Percentiles rank a stretch among this genome's conserved stretches.
Evolutionary conservation across 345 rosid genomes (phyloP).

Genomic region (Cardiospermum halicacabum): DNA sequence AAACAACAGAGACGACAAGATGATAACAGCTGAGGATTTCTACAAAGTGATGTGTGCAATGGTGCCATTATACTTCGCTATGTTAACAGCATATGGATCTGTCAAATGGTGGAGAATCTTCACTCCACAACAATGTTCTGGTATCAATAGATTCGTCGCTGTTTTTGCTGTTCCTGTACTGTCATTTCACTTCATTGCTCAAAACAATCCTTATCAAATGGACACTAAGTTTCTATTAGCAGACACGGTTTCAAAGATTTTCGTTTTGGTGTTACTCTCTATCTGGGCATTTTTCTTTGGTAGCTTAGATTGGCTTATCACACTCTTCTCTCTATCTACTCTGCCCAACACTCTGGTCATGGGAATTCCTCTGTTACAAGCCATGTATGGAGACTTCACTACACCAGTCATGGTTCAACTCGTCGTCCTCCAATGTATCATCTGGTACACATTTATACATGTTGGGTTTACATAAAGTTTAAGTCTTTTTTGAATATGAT

Average conservation of each 20-base stretch:
- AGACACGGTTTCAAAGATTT: slow-evolving; percentile 36
- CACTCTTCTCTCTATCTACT: slow-evolving; percentile 42
- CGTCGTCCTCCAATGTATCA: slow-evolving; percentile 46
- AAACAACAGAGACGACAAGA: slow-evolving; percentile 20
- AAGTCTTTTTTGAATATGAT: too few relatives aligned
- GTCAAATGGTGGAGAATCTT: slow-evolving; percentile 55
- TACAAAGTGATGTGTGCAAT: slow-evolving; percentile 57
- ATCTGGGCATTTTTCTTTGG: slow-evolving; percentile 29
- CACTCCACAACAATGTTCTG: slow-evolving; percentile 46
- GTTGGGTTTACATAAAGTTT: too few relatives aligned
- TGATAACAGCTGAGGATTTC: slow-evolving; percentile 33
- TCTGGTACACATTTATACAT: slow-evolving; percentile 24
- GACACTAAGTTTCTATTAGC: slow-evolving; percentile 45
- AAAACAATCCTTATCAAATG: slow-evolving; percentile 47
- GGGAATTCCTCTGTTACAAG: slow-evolving; percentile 54
- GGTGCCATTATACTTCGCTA: slow-evolving; percentile 39
- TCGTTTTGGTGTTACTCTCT: slow-evolving; percentile 27
- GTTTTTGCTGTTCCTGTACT: slow-evolving; percentile 47
- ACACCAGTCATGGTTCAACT: slow-evolving; percentile 52
- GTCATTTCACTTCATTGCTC: slow-evolving; percentile 50
- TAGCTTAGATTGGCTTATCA: slow-evolving; percentile 47
- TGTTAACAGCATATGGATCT: slow-evolving; percentile 43
- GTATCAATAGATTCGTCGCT: slow-evolving; percentile 47
- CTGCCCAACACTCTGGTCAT: slow-evolving; percentile 55
- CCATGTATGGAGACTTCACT: slow-evolving; percentile 51